Evolutionary conservation across 768 basidiomycete species (phyloP).

Genomic region (Hericium alpestre): DNA sequence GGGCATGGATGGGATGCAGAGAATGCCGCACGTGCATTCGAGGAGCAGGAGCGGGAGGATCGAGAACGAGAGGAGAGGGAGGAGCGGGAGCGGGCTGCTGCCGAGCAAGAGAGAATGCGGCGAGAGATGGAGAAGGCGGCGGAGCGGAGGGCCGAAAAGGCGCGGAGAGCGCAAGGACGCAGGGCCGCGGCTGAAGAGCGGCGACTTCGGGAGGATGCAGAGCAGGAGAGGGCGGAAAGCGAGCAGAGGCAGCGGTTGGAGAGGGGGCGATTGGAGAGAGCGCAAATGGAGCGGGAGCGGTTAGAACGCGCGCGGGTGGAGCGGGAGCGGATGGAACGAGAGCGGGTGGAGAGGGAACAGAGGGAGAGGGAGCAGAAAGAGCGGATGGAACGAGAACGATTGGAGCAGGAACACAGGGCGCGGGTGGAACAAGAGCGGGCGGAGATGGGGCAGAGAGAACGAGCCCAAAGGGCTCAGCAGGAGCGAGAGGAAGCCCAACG

Average conservation of each 20-base stretch:
- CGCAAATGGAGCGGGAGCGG: background rate
- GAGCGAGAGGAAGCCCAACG: background rate
- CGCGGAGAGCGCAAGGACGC: background rate
- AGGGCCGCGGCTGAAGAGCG: slow-evolving; percentile 2
- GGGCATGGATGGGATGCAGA: background rate
- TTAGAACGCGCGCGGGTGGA: background rate
- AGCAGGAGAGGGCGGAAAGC: background rate
- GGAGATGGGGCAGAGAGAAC: background rate
- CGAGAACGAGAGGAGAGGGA: too few species aligned
- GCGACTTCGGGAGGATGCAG: background rate
- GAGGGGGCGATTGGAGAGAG: background rate
- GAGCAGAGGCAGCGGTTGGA: background rate
- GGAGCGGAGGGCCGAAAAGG: background rate
- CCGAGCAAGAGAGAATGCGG: background rate
- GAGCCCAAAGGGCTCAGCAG: background rate
- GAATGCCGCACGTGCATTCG: background rate
- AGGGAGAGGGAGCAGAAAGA: background rate
- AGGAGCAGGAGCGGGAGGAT: background rate
- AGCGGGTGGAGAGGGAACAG: background rate
- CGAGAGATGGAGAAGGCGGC: background rate
- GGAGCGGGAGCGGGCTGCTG: too few species aligned
- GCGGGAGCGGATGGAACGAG: background rate
- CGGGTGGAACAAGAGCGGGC: background rate
- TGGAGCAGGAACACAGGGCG: background rate
- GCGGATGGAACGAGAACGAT: background rate